phyloP scores from a whole-genome alignment of 75 land plant species.

The Pinus taeda region DNA sequence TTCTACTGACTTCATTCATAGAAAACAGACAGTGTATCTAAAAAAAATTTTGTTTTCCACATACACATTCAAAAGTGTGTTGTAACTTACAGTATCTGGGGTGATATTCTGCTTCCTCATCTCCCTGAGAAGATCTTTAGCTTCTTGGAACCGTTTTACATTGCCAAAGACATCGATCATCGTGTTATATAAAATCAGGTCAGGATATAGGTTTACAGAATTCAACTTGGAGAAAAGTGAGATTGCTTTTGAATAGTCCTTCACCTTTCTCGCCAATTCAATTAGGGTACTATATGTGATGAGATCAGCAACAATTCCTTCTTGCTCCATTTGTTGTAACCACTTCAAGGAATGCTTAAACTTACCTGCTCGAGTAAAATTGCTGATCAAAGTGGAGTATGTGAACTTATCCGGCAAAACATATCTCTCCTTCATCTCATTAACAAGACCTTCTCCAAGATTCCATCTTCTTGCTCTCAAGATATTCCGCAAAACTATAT shows the following conservation, averaged over 20 bases:
- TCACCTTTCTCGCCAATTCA: constrained; percentile 64
- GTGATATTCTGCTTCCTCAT: constrained; percentile 44
- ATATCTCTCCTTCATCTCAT: constrained; percentile 68
- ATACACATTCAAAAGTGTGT: constrained; percentile 65
- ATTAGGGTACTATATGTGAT: constrained; percentile 86
- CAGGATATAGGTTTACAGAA: constrained; percentile 55
- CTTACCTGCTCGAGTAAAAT: constrained; percentile 66
- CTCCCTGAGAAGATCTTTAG: constrained; percentile 49
- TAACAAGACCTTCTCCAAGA: constrained; percentile 74
- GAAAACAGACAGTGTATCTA: constrained; percentile 73
- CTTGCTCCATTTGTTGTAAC: constrained; percentile 82
- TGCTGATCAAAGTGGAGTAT: constrained; percentile 82
- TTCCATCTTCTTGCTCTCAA: constrained; percentile 64
- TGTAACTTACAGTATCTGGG: constrained; percentile 86
- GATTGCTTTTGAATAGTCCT: constrained; percentile 77
- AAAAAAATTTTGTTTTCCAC: constrained; percentile 53
- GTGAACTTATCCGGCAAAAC: constrained; percentile 81
- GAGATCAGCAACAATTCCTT: constrained; percentile 72
- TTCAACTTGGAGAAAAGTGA: constrained; percentile 74
- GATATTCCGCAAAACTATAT: constrained; percentile 75
- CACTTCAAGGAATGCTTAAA: constrained; percentile 71
- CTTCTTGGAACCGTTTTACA: constrained; percentile 75
- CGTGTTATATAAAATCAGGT: constrained; percentile 77
- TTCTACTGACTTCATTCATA: constrained; percentile 29
- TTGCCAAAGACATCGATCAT: constrained; percentile 83